Evolutionary conservation across 2,329 filamentous ascomycete genomes (phyloP), one percentile per base, ranked within the genome.

Genomic region (Fusarium coicis): DNA sequence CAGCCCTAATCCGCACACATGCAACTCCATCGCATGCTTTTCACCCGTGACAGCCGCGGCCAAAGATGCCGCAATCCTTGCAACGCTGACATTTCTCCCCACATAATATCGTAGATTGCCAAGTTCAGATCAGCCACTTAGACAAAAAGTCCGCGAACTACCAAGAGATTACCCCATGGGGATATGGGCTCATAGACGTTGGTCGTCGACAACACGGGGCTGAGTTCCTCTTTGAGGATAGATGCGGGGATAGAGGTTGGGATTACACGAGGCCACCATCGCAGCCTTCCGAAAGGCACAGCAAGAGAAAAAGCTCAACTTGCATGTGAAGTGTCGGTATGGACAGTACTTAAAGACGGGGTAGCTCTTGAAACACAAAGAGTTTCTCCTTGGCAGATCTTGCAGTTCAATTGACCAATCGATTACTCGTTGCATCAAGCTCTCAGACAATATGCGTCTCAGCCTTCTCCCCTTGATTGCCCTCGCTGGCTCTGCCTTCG

Each of bases 401-500:
- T 55, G 63, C 56, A 63, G 46, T 47, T 63, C 70, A 70, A 44
- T 73, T 71, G 66, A 67, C 66, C 67, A 73, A 57, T 70, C 44
- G 61, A 73, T 39, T 57, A 59, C 66, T 67, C 66, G 66, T 64
- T 64, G 53, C 36, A 57, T 50, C 68, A 67, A 61, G 60, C 30
- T 65, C 43, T 59, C 49, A 62, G 47, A 61, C 67, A 72, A 39
- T 32, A 80, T 79, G 76, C 73, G 68, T 68, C 61, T 80, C 58
- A 74, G 70, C 43, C 30, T 76, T 56, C 54, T 81, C 69, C 53
- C 72, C 52, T 59, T 76, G 36, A 49, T 71, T 28, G 68, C 72
- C 68, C 73, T 80, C 39, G 67, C 68, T 47, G 57, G 71, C 63
- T 74, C 70, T 32, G 76, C 70, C 64, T 59, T 83, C 61, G 81